Evolutionary conservation across 768 basidiomycete genomes (phyloP).

Genomic region (Tephrocybe sp.): DNA sequence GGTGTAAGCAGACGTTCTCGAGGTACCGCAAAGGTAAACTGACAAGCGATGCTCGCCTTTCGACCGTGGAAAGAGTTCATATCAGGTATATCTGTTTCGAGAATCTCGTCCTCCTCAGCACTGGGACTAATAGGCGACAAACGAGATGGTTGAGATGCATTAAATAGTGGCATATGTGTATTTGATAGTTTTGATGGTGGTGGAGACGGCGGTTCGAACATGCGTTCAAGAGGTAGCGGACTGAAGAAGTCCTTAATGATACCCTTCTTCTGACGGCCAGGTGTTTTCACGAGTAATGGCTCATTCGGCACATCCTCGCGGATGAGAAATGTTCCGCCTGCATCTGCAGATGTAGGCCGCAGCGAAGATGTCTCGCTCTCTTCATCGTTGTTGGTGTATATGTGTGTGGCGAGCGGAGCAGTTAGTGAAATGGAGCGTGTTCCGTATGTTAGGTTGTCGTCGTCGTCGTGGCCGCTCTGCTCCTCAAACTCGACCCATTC

Average conservation of each 20-base stretch:
- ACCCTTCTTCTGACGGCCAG: slow-evolving; percentile 59
- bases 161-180: slow-evolving; percentile 14
- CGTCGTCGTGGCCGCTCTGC: slow-evolving; percentile 35
- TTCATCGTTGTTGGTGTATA: slow-evolving; percentile 45
- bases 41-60: slow-evolving; percentile 50
- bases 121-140: not conserved
- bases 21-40: slow-evolving; percentile 78
- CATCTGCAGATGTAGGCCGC: slow-evolving; percentile 25
- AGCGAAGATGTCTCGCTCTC: slow-evolving; percentile 26
- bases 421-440: slow-evolving; percentile 63
- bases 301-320: slow-evolving; percentile 62
- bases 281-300: slow-evolving; percentile 65
- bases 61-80: slow-evolving; percentile 45
- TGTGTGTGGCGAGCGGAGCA: slow-evolving; percentile 51
- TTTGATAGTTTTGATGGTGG: slow-evolving; percentile 54
- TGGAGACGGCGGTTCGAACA: slow-evolving; percentile 94
- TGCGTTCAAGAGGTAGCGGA: slow-evolving; percentile 80
- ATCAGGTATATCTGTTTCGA: slow-evolving; percentile 51
- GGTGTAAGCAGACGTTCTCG: slow-evolving; percentile 30
- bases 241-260: slow-evolving; percentile 83
- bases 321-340: slow-evolving; percentile 74
- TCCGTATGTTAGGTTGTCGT: slow-evolving; percentile 42
- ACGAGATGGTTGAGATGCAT: slow-evolving; percentile 8
- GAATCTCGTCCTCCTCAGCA: slow-evolving; percentile 39
- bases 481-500: slow-evolving; percentile 81